These are phyloP conservation scores for Oropetium thomaeum DNA, from an alignment of 176 grass and related monocot species.

Conservation along the genomic window DNA sequence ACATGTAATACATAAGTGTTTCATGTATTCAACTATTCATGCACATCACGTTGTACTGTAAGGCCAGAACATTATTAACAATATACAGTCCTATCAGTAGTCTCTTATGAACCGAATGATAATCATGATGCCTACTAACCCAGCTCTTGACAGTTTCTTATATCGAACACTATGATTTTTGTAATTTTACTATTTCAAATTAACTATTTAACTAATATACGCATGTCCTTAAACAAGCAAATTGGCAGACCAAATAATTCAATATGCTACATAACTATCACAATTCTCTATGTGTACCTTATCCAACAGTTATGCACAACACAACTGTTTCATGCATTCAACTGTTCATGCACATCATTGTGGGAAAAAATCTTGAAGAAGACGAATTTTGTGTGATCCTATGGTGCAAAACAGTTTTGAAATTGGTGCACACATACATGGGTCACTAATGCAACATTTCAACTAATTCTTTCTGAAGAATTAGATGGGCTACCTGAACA, in stretches of 20 bases:
- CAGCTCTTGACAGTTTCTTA: not conserved
- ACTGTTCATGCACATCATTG: not conserved
- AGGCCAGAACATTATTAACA: not conserved
- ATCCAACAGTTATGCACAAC: not conserved
- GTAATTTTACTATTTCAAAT: not conserved
- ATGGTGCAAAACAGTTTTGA: not conserved
- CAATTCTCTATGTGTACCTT: not conserved
- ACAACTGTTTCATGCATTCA: not conserved
- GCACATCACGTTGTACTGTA: too few species aligned
- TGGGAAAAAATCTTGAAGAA: not conserved
- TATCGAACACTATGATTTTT: not conserved
- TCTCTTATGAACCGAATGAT: not conserved
- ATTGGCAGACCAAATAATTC: not conserved
- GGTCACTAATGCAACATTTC: not conserved
- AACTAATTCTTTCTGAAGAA: too few species aligned
- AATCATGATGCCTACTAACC: not conserved
- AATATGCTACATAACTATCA: not conserved
- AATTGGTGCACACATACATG: not conserved
- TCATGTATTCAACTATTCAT: too few species aligned
- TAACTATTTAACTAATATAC: not conserved
- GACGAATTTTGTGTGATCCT: not conserved
- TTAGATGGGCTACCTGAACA: too few species aligned
- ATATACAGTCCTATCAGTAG: not conserved
- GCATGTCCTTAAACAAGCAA: not conserved
- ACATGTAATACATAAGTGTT: too few species aligned